Evolutionary conservation across 805 yeast species (phyloP).

Genomic region (Yarrowia alimentaria): DNA sequence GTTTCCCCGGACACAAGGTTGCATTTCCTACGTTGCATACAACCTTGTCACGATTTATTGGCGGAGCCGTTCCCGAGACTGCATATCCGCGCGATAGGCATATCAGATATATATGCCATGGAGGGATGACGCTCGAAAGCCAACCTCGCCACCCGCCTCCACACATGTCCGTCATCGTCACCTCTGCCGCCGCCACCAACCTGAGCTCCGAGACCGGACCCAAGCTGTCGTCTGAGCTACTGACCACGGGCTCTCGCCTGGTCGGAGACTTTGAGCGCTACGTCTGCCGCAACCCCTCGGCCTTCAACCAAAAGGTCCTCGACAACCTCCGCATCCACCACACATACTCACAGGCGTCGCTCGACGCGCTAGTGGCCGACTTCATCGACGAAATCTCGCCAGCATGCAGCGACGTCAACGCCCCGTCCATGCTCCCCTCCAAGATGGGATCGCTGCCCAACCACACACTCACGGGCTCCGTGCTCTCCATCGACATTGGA

Average conservation of each 20-base stretch:
- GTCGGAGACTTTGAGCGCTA: conserved; percentile 17
- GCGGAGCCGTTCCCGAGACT: conserved; percentile 10
- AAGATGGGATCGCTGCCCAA: conserved; percentile 73
- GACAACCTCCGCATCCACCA: conserved; percentile 28
- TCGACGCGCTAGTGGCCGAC: conserved; percentile 6
- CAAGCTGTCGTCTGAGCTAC: background rate
- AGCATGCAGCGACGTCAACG: conserved; percentile 1
- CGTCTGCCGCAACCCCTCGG: conserved; percentile 17
- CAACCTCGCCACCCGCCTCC: background rate
- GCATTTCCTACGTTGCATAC: conserved; percentile 16
- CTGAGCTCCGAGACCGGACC: background rate
- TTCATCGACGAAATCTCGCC: conserved; percentile 7
- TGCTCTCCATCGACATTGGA: conserved; percentile 83
- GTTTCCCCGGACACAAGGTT: conserved; percentile 24
- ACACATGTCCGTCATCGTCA: conserved; percentile 10
- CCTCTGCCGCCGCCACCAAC: conserved; percentile 1
- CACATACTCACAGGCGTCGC: conserved; percentile 4
- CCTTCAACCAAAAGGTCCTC: conserved; percentile 29
- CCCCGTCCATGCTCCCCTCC: conserved; percentile 68
- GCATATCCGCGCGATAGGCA: background rate
- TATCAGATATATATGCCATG: conserved; percentile 9
- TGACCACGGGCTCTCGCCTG: background rate
- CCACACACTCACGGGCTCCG: conserved; percentile 73
- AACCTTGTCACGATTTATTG: conserved; percentile 3
- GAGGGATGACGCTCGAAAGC: background rate